Conservation (phyloP, 1,284 basidiomycete genomes). For the Puccinia novopanici region DNA sequence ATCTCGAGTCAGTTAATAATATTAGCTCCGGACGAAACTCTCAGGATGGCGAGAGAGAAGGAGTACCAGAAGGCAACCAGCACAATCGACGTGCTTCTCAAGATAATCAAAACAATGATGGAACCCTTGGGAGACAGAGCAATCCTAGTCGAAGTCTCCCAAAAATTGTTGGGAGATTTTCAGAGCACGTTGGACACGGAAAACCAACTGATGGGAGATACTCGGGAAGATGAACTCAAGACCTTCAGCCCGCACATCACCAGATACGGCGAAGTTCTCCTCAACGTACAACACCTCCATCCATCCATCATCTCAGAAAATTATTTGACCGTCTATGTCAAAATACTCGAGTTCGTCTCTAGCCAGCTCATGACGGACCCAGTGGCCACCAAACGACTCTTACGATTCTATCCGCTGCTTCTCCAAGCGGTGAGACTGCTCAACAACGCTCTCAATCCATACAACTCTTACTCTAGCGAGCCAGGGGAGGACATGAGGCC, state of each 20-base stretch:
- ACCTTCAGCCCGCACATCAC: background rate
- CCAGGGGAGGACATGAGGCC: no score
- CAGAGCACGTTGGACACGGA: background rate
- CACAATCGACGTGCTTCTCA: background rate
- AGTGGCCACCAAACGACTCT: background rate
- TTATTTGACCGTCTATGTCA: background rate
- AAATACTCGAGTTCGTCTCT: background rate
- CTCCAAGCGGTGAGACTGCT: background rate
- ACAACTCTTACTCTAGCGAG: background rate
- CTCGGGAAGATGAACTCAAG: background rate
- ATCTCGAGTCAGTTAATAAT: background rate
- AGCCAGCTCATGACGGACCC: background rate
- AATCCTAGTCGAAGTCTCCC: slow-evolving; percentile 59
- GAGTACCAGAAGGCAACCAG: background rate
- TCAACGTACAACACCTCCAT: background rate
- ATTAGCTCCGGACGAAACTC: background rate
- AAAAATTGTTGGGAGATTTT: slow-evolving; percentile 51
- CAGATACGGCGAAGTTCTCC: background rate
- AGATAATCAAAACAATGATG: slow-evolving; percentile 62
- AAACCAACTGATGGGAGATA: background rate
- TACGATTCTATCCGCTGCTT: background rate
- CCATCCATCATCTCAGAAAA: background rate
- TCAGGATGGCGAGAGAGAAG: background rate
- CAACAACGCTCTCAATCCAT: background rate
- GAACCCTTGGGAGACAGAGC: slow-evolving; percentile 59